Evolutionary conservation across 495 filamentous ascomycete species (phyloP), one percentile per base, ranked within the genome.

Genomic region (Daldinia childiae): DNA sequence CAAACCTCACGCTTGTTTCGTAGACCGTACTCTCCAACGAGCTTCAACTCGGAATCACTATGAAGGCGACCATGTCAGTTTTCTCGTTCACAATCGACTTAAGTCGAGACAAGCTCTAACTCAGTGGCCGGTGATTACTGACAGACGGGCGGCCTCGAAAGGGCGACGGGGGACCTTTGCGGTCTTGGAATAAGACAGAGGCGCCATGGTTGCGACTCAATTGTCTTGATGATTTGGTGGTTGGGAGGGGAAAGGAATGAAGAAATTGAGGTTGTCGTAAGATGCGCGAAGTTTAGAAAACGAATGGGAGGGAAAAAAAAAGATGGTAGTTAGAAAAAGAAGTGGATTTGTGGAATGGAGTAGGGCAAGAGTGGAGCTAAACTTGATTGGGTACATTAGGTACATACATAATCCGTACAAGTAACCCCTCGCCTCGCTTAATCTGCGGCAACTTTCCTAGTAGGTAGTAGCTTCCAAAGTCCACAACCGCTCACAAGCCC

Each of bases 1-100:
- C 95, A 99, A 77, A 99, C 96, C 88, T 99, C 95, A 86, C 95
- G 95, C 93, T 99, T 99, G 90, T 99, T 99, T 82, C 93, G 90
- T 72, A 99, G 92, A 82, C 95, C 95, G 87, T 94, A 99, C 87
- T 98, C 95, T 84, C 95, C 95, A 79, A 99, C 95, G 83, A 93
- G 90, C 91, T 98, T 99, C 86, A 99, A 86, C 86, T 99, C 95
- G 79, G 94, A 92, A 88, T 99, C 95, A 88, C 96, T 99, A 72
- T 51, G 4, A 87, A 70, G 72, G 78, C 74, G 69, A 82, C 80
- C 61, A 77, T 74, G 82, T 85, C 77, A 81, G 80, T 80, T 69
- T 76, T 77, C 38, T 30, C 73, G 81, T 76, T 87, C 85, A 87
- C 90, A 83, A 86, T 90, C 93, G 95, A 97, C 95, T 81, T 98